Evolutionary conservation across 2,329 filamentous ascomycete genomes (phyloP).

Genomic region (Ascochyta clinopodiicola): DNA sequence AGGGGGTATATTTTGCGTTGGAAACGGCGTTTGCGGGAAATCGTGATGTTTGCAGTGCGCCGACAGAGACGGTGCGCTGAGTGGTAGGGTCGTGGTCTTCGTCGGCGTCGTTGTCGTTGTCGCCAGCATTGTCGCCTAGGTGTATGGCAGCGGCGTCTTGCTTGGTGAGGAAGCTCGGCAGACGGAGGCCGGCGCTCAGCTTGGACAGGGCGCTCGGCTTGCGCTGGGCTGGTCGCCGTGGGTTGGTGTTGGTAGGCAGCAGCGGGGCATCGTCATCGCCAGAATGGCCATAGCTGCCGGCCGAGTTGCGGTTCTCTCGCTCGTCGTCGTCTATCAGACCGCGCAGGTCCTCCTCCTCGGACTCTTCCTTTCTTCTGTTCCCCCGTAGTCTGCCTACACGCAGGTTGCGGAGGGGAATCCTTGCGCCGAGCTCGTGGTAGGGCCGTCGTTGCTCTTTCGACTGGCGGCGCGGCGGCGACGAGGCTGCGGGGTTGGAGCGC

Average conservation of each 20-base stretch:
- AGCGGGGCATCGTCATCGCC: constrained; percentile 78
- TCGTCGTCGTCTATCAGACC: constrained; percentile 71
- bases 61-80: constrained; percentile 77
- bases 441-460: constrained; percentile 42
- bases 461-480: constrained; percentile 35
- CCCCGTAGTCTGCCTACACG: constrained; percentile 57
- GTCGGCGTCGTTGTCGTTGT: constrained; percentile 54
- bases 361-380: constrained; percentile 52
- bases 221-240: constrained; percentile 26
- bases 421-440: constrained; percentile 54
- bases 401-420: constrained; percentile 73
- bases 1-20: constrained; percentile 96
- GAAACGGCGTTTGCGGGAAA: constrained; percentile 93
- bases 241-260: constrained; percentile 55
- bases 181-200: constrained; percentile 62
- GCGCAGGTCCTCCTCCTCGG: constrained; percentile 69
- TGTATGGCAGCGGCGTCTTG: constrained; percentile 34
- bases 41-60: constrained; percentile 72
- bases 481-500: constrained; percentile 29
- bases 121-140: constrained; percentile 34
- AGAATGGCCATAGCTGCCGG: constrained; percentile 62
- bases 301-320: constrained; percentile 61
- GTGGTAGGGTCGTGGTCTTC: constrained; percentile 66
- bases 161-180: constrained; percentile 69
- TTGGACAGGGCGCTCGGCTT: constrained; percentile 50